These are phyloP conservation scores for Cydonia oblonga DNA, from an alignment of 331 rosid species.

Conservation along the genomic window DNA sequence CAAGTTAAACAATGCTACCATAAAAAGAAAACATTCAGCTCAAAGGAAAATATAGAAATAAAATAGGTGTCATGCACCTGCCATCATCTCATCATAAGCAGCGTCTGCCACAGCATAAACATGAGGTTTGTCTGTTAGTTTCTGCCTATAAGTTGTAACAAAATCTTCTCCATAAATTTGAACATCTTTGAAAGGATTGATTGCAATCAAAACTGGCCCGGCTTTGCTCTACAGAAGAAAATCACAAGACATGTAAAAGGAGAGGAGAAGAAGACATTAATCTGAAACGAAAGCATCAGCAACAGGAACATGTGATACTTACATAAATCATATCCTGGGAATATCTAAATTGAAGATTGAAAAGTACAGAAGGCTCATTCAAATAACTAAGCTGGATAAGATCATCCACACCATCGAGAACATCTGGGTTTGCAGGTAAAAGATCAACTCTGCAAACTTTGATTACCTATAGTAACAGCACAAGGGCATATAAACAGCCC, in stretches of 20 bases:
- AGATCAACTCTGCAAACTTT: constrained; percentile 50
- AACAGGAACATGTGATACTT: constrained; percentile 23
- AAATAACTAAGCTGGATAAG: constrained; percentile 82
- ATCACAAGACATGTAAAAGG: constrained; percentile 16
- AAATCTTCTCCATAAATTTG: constrained; percentile 59
- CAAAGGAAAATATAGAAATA: constrained; percentile 1
- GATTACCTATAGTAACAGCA: constrained; percentile 44
- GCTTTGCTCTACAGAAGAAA: constrained; percentile 72
- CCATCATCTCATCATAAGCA: constrained; percentile 80
- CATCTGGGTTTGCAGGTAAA: constrained; percentile 85
- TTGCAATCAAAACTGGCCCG: constrained; percentile 74
- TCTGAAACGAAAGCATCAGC: not conserved
- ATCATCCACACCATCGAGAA: constrained; percentile 81
- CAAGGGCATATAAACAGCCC: constrained; percentile 21
- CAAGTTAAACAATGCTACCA: constrained; percentile 10
- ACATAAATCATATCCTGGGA: constrained; percentile 75
- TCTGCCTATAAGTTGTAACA: constrained; percentile 50
- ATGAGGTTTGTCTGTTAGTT: constrained; percentile 54
- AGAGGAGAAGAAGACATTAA: constrained; percentile 14
- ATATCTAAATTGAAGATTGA: constrained; percentile 65
- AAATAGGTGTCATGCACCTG: constrained; percentile 36
- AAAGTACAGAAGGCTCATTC: constrained; percentile 84
- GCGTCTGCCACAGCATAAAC: constrained; percentile 62
- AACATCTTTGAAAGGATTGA: constrained; percentile 78
- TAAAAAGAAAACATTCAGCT: not conserved